Percentiles rank a stretch among this genome's conserved stretches.
These are phyloP conservation scores for Aspergillus chevalieri DNA, from an alignment of 2,329 filamentous ascomycete species.

Conservation along the genomic window DNA sequence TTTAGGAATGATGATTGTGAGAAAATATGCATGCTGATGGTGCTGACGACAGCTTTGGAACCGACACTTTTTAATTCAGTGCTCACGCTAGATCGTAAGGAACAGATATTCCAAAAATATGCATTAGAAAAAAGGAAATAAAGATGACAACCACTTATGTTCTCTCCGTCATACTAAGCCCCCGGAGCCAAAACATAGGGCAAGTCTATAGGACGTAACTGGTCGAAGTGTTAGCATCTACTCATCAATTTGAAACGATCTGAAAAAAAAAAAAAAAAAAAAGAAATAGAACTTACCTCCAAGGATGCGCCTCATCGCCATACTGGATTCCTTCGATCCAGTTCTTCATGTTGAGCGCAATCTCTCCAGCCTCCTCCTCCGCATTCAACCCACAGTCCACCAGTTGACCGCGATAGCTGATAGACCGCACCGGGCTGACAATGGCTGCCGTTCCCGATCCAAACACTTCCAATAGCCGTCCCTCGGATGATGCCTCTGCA, in stretches of 20 bases:
- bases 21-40: neutral
- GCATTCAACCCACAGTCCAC: constrained; percentile 78
- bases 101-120: neutral
- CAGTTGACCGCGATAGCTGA: constrained; percentile 77
- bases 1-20: neutral
- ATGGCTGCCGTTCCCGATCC: constrained; percentile 91
- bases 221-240: constrained; percentile 6
- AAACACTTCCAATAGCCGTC: constrained; percentile 85
- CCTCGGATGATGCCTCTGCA: constrained; percentile 72
- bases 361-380: constrained; percentile 77
- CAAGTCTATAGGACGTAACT: constrained; percentile 21
- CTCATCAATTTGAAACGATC: neutral
- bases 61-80: neutral
- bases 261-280: neutral
- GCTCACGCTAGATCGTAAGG: neutral
- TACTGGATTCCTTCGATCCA: constrained; percentile 98
- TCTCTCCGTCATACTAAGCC: neutral
- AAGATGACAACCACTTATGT: neutral
- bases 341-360: constrained; percentile 81
- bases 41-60: no score
- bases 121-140: neutral
- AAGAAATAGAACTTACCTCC: constrained; percentile 61
- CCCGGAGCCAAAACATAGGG: neutral
- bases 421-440: constrained; percentile 81
- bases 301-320: constrained; percentile 83